Evolutionary conservation across 306 rosid species (phyloP).

Genomic region (Pyrus pyrifolia): DNA sequence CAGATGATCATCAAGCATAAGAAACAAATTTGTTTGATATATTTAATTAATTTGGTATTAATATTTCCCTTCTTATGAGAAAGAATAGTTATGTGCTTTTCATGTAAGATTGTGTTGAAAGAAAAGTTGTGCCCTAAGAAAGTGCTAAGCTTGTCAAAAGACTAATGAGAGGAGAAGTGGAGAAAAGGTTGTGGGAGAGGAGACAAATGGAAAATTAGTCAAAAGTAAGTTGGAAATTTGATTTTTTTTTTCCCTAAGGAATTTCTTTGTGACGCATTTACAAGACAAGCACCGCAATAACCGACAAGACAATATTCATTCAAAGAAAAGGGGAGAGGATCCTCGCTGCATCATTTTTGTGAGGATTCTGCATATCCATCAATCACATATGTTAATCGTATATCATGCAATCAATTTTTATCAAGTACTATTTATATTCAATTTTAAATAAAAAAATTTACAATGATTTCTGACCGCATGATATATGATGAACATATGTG

Average conservation of each 20-base stretch:
- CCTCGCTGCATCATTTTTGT: too few species aligned
- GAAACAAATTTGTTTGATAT: too few species aligned
- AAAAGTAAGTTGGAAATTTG: background rate
- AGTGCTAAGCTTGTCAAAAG: background rate
- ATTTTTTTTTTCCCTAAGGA: background rate
- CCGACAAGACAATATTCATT: background rate
- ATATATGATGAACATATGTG: too few species aligned
- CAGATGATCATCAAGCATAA: too few species aligned
- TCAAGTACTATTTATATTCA: too few species aligned
- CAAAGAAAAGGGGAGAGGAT: too few species aligned
- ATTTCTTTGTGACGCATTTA: background rate
- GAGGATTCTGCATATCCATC: too few species aligned
- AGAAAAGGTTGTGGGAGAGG: background rate
- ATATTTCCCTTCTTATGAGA: background rate
- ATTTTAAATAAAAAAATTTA: too few species aligned
- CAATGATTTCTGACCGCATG: too few species aligned
- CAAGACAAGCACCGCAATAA: background rate
- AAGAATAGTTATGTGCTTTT: background rate
- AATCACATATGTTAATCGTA: too few species aligned
- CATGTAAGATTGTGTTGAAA: background rate
- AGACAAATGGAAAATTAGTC: background rate
- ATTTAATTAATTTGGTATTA: too few species aligned
- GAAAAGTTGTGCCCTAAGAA: background rate
- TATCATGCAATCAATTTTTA: too few species aligned
- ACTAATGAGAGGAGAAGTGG: background rate